Conservation (phyloP, 2,329 filamentous ascomycete genomes). For the Ascocoryne sarcoides region DNA sequence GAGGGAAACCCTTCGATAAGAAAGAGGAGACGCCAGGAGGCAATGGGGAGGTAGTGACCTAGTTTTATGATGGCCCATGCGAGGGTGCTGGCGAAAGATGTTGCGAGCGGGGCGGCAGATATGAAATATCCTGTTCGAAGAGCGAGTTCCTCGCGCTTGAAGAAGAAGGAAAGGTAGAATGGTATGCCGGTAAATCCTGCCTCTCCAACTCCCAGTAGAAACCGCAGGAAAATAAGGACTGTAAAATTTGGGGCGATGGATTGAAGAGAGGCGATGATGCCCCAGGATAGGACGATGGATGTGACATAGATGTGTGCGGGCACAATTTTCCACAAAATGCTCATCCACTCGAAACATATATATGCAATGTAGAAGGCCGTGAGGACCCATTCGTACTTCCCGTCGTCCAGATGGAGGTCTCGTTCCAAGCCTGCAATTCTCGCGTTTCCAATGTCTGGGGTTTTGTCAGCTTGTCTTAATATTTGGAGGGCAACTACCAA, state of each 20-base stretch:
- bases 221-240: slow-evolving; percentile 45
- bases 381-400: slow-evolving; percentile 52
- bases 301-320: slow-evolving; percentile 53
- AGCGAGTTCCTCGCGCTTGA: slow-evolving; percentile 63
- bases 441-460: slow-evolving; percentile 52
- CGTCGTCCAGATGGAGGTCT: slow-evolving; percentile 44
- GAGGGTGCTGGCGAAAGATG: slow-evolving; percentile 70
- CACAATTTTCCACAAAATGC: slow-evolving; percentile 49
- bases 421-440: slow-evolving; percentile 54
- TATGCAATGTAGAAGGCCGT: slow-evolving; percentile 55
- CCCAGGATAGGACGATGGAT: slow-evolving; percentile 67
- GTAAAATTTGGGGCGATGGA: slow-evolving; percentile 55
- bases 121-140: slow-evolving; percentile 82
- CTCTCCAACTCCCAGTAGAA: slow-evolving; percentile 53
- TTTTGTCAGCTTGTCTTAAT: slow-evolving; percentile 7
- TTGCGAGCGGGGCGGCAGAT: slow-evolving; percentile 74
- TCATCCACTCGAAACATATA: slow-evolving; percentile 57
- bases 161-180: slow-evolving; percentile 58
- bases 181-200: slow-evolving; percentile 58
- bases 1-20: slow-evolving; percentile 80
- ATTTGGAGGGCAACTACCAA: slow-evolving; percentile 31
- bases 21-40: slow-evolving; percentile 79
- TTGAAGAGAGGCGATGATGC: slow-evolving; percentile 68
- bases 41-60: slow-evolving; percentile 56
- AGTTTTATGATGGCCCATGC: slow-evolving; percentile 71